Conservation (phyloP, 1,139 yeast genomes). For the Groenewaldozyma auringiensis region DNA sequence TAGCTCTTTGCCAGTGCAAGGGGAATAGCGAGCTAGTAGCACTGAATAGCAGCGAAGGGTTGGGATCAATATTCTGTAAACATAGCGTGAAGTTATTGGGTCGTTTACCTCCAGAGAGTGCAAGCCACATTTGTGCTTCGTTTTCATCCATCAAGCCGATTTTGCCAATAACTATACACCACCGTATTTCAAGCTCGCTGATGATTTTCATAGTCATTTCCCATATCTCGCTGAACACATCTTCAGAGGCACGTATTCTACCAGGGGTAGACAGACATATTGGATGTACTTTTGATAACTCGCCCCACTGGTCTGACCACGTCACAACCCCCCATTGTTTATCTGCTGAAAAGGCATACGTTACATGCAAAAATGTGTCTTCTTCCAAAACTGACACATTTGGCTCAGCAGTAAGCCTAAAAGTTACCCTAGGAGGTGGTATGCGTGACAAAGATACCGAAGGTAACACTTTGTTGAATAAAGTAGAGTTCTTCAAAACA, state of each 20-base stretch:
- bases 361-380: slow-evolving; percentile 74
- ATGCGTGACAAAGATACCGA: slow-evolving; percentile 31
- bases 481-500: not conserved
- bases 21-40: slow-evolving; percentile 26
- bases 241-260: slow-evolving; percentile 37
- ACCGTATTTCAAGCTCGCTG: slow-evolving; percentile 21
- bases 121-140: slow-evolving; percentile 30
- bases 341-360: slow-evolving; percentile 76
- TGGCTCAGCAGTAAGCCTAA: slow-evolving; percentile 41
- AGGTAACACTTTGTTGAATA: slow-evolving; percentile 20
- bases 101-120: slow-evolving; percentile 16
- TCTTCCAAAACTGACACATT: slow-evolving; percentile 42
- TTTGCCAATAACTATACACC: slow-evolving; percentile 33
- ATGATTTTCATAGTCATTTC: slow-evolving; percentile 39
- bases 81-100: slow-evolving; percentile 45
- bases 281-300: slow-evolving; percentile 52
- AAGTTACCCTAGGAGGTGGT: slow-evolving; percentile 39
- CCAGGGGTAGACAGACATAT: slow-evolving; percentile 31
- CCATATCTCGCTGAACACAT: slow-evolving; percentile 55
- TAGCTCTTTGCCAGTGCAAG: not conserved
- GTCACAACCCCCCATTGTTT: slow-evolving; percentile 80
- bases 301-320: slow-evolving; percentile 83
- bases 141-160: slow-evolving; percentile 30
- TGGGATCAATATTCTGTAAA: slow-evolving; percentile 64
- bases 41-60: slow-evolving; percentile 49